Percentiles rank a stretch among this genome's conserved stretches.
These are phyloP conservation scores for Vigna radiata DNA, from an alignment of 306 rosid genomes.

Conservation along the genomic window DNA sequence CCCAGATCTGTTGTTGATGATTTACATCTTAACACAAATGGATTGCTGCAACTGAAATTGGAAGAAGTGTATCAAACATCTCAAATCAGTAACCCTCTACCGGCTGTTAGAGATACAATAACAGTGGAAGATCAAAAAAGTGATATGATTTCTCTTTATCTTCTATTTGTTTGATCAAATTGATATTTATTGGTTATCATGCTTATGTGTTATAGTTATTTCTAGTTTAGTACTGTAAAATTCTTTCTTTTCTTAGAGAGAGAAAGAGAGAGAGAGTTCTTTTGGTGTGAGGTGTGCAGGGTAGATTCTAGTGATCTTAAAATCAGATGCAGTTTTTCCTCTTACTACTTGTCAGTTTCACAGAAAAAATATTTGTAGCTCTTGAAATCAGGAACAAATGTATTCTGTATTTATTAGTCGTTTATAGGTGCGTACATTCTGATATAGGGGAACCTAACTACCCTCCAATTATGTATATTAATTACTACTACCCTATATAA, in stretches of 20 bases:
- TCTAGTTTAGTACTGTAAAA: slow-evolving; percentile 5
- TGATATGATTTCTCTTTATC: slow-evolving; percentile 24
- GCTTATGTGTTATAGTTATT: not conserved
- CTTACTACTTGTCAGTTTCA: not conserved
- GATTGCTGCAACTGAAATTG: slow-evolving; percentile 34
- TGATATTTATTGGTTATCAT: slow-evolving; percentile 18
- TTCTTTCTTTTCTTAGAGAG: not conserved
- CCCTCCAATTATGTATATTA: too few species aligned
- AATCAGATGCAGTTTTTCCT: slow-evolving; percentile 18
- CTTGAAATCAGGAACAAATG: too few species aligned
- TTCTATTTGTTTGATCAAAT: slow-evolving; percentile 19
- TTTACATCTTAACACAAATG: not conserved
- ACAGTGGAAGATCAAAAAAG: slow-evolving; percentile 45
- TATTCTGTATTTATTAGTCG: too few species aligned
- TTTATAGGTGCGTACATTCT: too few species aligned
- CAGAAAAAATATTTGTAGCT: not conserved
- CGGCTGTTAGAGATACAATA: slow-evolving; percentile 27
- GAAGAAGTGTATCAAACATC: slow-evolving; percentile 46
- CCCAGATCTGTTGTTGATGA: slow-evolving; percentile 21
- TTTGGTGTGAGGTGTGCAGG: not conserved
- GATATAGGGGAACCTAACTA: too few species aligned
- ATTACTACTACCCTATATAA: too few species aligned
- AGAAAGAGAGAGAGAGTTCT: not conserved
- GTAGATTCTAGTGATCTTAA: not conserved
- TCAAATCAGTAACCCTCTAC: slow-evolving; percentile 31